Percentiles rank a stretch among this genome's conserved stretches.
Evolutionary conservation across 441 rosid species (phyloP).

Genomic region (Isatis lusitanica): DNA sequence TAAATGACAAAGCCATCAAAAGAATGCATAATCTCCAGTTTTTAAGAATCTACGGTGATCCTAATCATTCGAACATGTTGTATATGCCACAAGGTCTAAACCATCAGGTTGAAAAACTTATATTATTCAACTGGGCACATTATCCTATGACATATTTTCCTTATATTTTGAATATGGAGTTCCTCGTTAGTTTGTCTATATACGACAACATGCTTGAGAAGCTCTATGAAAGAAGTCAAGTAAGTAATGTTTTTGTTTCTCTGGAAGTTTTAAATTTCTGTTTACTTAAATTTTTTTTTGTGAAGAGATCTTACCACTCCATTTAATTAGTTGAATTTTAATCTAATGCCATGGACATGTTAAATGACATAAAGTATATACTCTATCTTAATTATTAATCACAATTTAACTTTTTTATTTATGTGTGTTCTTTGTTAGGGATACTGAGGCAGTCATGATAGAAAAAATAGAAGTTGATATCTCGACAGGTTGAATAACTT

Average conservation of each 20-base stretch:
- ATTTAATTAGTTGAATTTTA: neutral
- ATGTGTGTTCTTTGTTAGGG: neutral
- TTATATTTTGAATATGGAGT: neutral
- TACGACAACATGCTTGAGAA: neutral
- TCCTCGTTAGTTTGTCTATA: neutral
- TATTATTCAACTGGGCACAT: neutral
- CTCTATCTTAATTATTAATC: no score
- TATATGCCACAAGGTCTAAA: neutral
- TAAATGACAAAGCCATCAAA: no score
- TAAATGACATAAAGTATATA: no score
- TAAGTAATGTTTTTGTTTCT: neutral
- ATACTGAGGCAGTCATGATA: neutral
- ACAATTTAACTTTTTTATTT: no score
- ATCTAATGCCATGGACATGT: no score
- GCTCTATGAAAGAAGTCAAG: neutral
- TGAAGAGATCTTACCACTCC: neutral
- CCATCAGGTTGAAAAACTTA: neutral
- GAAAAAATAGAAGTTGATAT: neutral
- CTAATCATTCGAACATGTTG: neutral
- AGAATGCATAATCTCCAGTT: neutral
- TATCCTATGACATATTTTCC: neutral
- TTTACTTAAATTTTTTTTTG: neutral
- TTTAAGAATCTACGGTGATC: neutral
- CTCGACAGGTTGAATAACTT: neutral
- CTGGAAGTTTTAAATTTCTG: neutral